A percentile compares a stretch with the other conserved stretches of the same genome.
These are phyloP conservation scores for Parathielavia appendiculata DNA, from an alignment of 495 filamentous ascomycete genomes.

Conservation along the genomic window DNA sequence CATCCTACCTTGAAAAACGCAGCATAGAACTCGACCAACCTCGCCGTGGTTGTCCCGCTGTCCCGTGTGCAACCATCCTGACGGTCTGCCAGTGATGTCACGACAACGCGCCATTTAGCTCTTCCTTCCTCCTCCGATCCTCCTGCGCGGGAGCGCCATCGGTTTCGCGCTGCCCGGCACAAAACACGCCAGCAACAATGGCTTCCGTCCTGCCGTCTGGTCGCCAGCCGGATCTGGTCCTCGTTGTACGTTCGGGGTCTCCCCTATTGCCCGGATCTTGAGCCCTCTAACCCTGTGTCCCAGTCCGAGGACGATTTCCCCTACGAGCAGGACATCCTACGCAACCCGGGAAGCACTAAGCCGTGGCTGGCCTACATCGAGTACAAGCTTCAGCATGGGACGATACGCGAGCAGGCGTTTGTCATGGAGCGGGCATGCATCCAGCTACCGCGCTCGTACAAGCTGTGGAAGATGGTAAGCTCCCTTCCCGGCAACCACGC, in stretches of 20 bases:
- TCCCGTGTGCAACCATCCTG: slow-evolving; percentile 23
- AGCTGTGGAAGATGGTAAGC: slow-evolving; percentile 93
- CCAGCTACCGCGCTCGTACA: slow-evolving; percentile 89
- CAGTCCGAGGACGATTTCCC: slow-evolving; percentile 82
- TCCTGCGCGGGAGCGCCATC: slow-evolving; percentile 15
- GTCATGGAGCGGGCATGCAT: slow-evolving; percentile 89
- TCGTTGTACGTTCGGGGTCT: slow-evolving; percentile 60
- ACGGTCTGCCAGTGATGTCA: slow-evolving; percentile 32
- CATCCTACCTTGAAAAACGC: slow-evolving; percentile 22
- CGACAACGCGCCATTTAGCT: slow-evolving; percentile 24
- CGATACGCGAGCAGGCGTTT: slow-evolving; percentile 85
- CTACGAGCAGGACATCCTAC: slow-evolving; percentile 92
- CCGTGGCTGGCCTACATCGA: slow-evolving; percentile 96
- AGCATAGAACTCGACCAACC: slow-evolving; percentile 19
- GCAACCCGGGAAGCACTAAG: slow-evolving; percentile 79
- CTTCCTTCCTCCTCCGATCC: slow-evolving; percentile 5
- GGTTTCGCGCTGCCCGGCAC: slow-evolving; percentile 5
- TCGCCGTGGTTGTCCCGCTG: slow-evolving; percentile 20
- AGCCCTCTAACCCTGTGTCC: slow-evolving; percentile 7
- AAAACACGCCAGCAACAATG: slow-evolving; percentile 21
- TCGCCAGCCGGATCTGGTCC: slow-evolving; percentile 58
- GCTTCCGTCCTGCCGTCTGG: slow-evolving; percentile 27
- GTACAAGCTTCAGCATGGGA: slow-evolving; percentile 84
- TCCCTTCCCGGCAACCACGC: background rate
- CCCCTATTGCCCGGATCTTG: background rate